A percentile compares a stretch with the other conserved stretches of the same genome.
phyloP scores from a whole-genome alignment of 371 early-diverging fungal genomes.

The Lichtheimia ramosa region DNA sequence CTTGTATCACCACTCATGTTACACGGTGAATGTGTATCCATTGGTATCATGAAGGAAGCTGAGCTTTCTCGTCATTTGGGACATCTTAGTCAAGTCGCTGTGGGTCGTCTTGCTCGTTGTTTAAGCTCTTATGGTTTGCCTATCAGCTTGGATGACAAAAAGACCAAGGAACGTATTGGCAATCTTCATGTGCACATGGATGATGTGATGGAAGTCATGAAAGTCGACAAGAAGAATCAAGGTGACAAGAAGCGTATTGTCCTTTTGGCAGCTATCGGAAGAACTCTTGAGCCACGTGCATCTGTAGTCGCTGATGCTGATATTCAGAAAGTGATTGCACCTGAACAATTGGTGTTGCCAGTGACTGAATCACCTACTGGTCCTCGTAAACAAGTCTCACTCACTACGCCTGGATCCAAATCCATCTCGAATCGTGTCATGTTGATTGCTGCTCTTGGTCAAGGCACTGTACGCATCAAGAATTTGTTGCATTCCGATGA shows the following conservation, averaged over 20 bases:
- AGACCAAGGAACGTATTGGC: constrained; percentile 66
- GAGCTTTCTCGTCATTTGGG: constrained; percentile 91
- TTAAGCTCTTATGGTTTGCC: constrained; percentile 89
- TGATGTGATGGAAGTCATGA: constrained; percentile 86
- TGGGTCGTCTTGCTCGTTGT: constrained; percentile 89
- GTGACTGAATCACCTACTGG: constrained; percentile 51
- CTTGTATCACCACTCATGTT: constrained; percentile 86
- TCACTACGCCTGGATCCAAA: constrained; percentile 94
- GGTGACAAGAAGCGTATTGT: constrained; percentile 93
- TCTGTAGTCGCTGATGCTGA: constrained; percentile 80
- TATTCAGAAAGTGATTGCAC: constrained; percentile 81
- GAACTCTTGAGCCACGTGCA: constrained; percentile 82
- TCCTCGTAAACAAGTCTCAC: constrained; percentile 44
- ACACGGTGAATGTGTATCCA: constrained; percentile 96
- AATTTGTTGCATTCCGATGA: constrained; percentile 96
- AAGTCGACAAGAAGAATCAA: constrained; percentile 95
- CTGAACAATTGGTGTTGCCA: constrained; percentile 75
- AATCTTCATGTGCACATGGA: constrained; percentile 72
- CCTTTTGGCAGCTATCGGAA: constrained; percentile 83
- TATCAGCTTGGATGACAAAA: constrained; percentile 77
- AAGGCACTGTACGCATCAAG: constrained; percentile 80
- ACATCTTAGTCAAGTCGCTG: constrained; percentile 81
- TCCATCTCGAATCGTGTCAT: constrained; percentile 96
- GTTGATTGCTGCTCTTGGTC: constrained; percentile 88
- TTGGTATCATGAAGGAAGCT: constrained; percentile 94